Evolutionary conservation across 768 basidiomycete species (phyloP).

Genomic region (Russula foetens): DNA sequence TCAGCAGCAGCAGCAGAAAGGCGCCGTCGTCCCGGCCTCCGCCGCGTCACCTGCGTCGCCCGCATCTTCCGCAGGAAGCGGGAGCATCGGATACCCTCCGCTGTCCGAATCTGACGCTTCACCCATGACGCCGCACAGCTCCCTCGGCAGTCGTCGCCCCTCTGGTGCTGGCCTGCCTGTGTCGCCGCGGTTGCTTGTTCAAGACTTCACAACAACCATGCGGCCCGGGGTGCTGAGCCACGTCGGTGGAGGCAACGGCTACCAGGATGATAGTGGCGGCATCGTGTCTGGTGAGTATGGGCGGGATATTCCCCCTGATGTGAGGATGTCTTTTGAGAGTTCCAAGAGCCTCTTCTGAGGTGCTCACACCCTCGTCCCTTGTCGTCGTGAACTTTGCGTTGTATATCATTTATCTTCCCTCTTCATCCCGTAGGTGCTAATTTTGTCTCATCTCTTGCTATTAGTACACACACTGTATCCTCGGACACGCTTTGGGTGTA

Average conservation of each 20-base stretch:
- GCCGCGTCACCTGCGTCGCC: constrained; percentile 5
- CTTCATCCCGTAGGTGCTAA: neutral
- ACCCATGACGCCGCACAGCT: constrained; percentile 15
- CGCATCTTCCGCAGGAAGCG: constrained; percentile 10
- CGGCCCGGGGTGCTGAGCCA: neutral
- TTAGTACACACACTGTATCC: constrained; percentile 10
- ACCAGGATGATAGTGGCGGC: neutral
- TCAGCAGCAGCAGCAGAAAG: neutral
- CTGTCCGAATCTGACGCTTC: constrained; percentile 13
- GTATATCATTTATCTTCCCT: neutral
- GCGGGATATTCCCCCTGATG: constrained; percentile 3
- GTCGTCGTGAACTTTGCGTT: neutral
- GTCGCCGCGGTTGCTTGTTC: neutral
- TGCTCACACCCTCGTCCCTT: neutral
- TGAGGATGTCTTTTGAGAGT: neutral
- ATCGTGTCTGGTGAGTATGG: neutral
- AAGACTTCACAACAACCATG: neutral
- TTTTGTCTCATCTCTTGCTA: constrained; percentile 1
- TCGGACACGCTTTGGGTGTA: constrained; percentile 4
- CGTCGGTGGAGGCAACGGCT: neutral
- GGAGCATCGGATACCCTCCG: neutral
- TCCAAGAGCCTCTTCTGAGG: neutral
- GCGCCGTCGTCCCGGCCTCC: neutral
- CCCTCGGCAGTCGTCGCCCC: neutral
- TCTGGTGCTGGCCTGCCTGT: neutral